Percentiles rank a stretch among this genome's conserved stretches.
Conservation (phyloP, 176 grass and related monocot species). For the Alopecurus myosuroides region DNA sequence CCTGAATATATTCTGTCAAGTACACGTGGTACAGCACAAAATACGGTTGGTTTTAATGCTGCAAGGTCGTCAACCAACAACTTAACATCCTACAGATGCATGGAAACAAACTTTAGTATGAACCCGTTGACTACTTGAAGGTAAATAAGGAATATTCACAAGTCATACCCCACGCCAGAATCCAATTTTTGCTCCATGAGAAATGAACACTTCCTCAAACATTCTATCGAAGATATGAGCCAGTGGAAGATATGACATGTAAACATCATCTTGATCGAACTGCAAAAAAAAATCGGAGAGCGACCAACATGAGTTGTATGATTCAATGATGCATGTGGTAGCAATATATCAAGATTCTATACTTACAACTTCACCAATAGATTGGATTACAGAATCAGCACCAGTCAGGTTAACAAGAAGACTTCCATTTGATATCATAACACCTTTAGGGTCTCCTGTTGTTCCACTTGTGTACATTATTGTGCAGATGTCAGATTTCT, state of each 20-base stretch:
- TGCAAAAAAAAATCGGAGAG: conserved; percentile 21
- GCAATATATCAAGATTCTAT: background rate
- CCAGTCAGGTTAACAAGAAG: conserved; percentile 58
- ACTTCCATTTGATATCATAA: conserved; percentile 81
- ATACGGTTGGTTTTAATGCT: conserved; percentile 70
- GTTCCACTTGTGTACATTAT: conserved; percentile 99
- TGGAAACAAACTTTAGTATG: conserved; percentile 15
- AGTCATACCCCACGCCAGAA: conserved; percentile 89
- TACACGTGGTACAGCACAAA: conserved; percentile 96
- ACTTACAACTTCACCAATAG: conserved; percentile 62
- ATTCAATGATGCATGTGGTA: background rate
- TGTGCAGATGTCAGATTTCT: conserved; percentile 73
- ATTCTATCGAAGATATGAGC: conserved; percentile 92
- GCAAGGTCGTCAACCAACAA: conserved; percentile 85
- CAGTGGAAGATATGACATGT: conserved; percentile 94
- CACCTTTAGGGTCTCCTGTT: conserved; percentile 94
- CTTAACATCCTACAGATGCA: conserved; percentile 72
- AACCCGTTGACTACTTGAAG: background rate
- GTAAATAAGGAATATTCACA: conserved; percentile 14
- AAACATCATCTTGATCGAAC: conserved; percentile 68
- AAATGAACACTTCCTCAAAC: conserved; percentile 88
- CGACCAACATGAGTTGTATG: conserved; percentile 8
- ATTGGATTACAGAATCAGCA: conserved; percentile 29
- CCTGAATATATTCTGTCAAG: conserved; percentile 91
- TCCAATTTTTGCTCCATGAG: conserved; percentile 69